Percentiles rank a stretch among this genome's conserved stretches.
Conservation (phyloP, 2,329 filamentous ascomycete species). For the Ascosphaera apis region DNA sequence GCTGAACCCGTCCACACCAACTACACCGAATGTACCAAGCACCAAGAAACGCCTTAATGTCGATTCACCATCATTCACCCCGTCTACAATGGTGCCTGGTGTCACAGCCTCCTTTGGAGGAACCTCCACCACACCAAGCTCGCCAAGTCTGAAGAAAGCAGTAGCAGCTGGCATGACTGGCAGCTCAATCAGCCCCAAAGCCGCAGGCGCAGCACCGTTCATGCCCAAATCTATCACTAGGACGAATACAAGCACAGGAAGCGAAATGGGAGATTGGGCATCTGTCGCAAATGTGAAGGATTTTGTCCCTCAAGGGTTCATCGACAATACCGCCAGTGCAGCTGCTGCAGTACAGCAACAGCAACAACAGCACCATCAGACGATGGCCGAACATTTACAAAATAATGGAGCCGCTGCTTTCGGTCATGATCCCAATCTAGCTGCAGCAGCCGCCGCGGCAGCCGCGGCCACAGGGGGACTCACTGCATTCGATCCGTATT, state of each 20-base stretch:
- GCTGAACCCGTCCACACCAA: neutral
- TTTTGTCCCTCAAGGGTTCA: conserved; percentile 32
- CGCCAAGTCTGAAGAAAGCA: conserved; percentile 1
- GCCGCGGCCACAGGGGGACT: conserved; percentile 2
- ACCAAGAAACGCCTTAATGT: conserved; percentile 64
- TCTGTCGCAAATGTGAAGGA: conserved; percentile 22
- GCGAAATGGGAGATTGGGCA: neutral
- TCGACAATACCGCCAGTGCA: neutral
- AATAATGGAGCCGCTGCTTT: neutral
- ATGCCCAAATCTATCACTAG: conserved; percentile 19
- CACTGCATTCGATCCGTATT: conserved; percentile 40
- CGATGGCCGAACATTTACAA: neutral
- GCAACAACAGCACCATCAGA: neutral
- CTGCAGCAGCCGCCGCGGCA: neutral
- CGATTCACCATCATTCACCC: conserved; percentile 88
- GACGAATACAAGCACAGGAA: neutral
- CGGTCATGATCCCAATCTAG: neutral
- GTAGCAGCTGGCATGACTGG: neutral
- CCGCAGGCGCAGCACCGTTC: conserved; percentile 55
- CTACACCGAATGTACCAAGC: conserved; percentile 3
- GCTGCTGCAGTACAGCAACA: neutral
- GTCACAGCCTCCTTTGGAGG: conserved; percentile 23
- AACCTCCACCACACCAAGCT: conserved; percentile 8
- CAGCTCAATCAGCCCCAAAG: conserved; percentile 53
- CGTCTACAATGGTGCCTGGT: conserved; percentile 19